A percentile compares a stretch with the other conserved stretches of the same genome.
These are phyloP conservation scores for Clavispora carvajalis DNA, from an alignment of 805 yeast species.

Conservation along the genomic window DNA sequence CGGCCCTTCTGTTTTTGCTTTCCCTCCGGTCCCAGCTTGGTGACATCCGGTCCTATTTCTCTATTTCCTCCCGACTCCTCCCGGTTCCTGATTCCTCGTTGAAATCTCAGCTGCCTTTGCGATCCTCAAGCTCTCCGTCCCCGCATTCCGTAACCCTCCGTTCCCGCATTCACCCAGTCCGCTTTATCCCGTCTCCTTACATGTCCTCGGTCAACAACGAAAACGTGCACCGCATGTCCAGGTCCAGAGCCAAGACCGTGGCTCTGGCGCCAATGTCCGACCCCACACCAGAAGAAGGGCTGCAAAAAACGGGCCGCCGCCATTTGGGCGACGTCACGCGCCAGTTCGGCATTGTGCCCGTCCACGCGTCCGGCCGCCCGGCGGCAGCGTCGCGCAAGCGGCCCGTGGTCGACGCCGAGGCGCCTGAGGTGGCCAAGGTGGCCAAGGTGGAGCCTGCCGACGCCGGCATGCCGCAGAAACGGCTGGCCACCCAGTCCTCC, in stretches of 20 bases:
- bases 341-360: conserved; percentile 22
- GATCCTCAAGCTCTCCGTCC: no score
- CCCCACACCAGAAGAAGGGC: no score
- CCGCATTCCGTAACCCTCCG: no score
- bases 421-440: conserved; percentile 17
- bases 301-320: conserved; percentile 15
- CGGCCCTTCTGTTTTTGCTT: neutral
- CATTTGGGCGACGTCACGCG: conserved; percentile 37
- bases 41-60: no score
- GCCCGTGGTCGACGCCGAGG: conserved; percentile 32
- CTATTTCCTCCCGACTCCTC: no score
- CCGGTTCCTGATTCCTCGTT: neutral
- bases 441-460: conserved; percentile 4
- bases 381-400: conserved; percentile 19
- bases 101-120: no score
- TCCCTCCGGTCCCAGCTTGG: no score
- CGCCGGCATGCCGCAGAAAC: conserved; percentile 35
- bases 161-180: no score
- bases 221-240: conserved; percentile 33
- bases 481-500: conserved; percentile 53
- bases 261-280: neutral
- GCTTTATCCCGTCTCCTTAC: neutral
- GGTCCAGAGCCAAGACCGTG: conserved; percentile 18
- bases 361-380: conserved; percentile 1
- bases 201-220: conserved; percentile 31